Evolutionary conservation across 768 basidiomycete genomes (phyloP).

Genomic region (Hemileccinum impolitum): DNA sequence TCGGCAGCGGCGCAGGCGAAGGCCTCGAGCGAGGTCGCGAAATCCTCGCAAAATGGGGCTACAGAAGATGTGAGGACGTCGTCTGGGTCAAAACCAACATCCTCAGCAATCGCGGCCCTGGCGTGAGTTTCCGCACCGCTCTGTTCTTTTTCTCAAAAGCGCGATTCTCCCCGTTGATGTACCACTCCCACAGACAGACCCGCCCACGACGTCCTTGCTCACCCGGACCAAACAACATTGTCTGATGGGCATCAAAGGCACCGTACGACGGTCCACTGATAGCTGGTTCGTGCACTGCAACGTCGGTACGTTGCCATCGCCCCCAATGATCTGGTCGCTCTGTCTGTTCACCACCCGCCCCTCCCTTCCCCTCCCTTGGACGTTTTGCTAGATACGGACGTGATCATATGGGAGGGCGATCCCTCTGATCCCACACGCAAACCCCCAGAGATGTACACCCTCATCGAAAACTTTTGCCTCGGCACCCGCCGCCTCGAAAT

Average conservation of each 20-base stretch:
- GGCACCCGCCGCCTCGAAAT: constrained; percentile 89
- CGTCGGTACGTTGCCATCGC: constrained; percentile 58
- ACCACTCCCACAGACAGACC: constrained; percentile 57
- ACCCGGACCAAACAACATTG: constrained; percentile 95
- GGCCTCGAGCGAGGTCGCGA: constrained; percentile 92
- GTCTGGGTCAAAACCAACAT: constrained; percentile 96
- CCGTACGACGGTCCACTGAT: constrained; percentile 91
- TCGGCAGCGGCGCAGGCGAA: constrained; percentile 85
- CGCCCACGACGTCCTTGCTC: constrained; percentile 80
- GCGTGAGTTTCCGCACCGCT: constrained; percentile 43
- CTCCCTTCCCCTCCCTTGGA: no score
- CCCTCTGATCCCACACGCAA: constrained; percentile 76
- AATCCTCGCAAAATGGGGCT: constrained; percentile 91
- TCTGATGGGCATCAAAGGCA: constrained; percentile 95
- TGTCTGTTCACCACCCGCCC: not conserved
- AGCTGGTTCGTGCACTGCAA: constrained; percentile 98
- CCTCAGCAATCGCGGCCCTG: constrained; percentile 66
- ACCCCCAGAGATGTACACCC: constrained; percentile 93
- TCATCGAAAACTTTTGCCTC: constrained; percentile 97
- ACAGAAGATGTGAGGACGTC: constrained; percentile 94
- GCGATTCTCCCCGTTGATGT: not conserved
- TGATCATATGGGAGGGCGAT: constrained; percentile 96
- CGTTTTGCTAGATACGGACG: constrained; percentile 79
- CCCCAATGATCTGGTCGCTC: not conserved
- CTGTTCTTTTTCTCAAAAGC: not conserved